These are phyloP conservation scores for Paramarasmius palmivorus DNA, from an alignment of 1,284 basidiomycete genomes.

Conservation along the genomic window DNA sequence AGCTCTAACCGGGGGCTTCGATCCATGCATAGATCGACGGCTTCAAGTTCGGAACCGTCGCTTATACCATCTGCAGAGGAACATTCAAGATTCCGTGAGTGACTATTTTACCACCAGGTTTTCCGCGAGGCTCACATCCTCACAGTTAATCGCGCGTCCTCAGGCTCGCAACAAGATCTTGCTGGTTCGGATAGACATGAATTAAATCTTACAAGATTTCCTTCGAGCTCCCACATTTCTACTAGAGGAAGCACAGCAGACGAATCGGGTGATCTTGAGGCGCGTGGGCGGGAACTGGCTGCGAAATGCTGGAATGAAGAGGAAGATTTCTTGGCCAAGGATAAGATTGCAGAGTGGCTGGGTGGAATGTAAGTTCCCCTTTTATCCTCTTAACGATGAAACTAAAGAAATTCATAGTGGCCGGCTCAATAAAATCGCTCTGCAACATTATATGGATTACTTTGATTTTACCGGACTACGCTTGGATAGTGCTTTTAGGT, in stretches of 20 bases:
- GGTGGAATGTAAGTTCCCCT: constrained; percentile 75
- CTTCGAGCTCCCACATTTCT: no score
- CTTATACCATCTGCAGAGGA: constrained; percentile 52
- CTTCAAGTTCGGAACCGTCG: constrained; percentile 78
- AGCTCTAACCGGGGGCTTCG: constrained; percentile 49
- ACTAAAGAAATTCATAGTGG: constrained; percentile 49
- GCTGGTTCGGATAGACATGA: constrained; percentile 43
- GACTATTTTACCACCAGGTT: constrained; percentile 10
- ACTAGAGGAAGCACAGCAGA: constrained; percentile 39
- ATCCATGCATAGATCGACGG: constrained; percentile 64
- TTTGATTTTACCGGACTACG: constrained; percentile 87
- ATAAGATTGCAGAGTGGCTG: constrained; percentile 96
- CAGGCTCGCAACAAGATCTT: constrained; percentile 55
- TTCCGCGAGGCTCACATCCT: constrained; percentile 1
- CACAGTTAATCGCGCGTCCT: constrained; percentile 16
- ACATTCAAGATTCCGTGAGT: constrained; percentile 48
- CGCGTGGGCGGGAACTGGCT: constrained; percentile 74
- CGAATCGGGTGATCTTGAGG: constrained; percentile 59
- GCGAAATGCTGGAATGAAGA: constrained; percentile 87
- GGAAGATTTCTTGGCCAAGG: constrained; percentile 77
- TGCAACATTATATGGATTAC: constrained; percentile 82
- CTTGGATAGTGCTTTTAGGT: constrained; percentile 92
- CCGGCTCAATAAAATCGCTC: constrained; percentile 71
- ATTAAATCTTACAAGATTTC: constrained; percentile 44
- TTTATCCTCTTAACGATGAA: constrained; percentile 12